These are phyloP conservation scores for Penicillium robsamsonii DNA, from an alignment of 495 filamentous ascomycete species.

Conservation along the genomic window DNA sequence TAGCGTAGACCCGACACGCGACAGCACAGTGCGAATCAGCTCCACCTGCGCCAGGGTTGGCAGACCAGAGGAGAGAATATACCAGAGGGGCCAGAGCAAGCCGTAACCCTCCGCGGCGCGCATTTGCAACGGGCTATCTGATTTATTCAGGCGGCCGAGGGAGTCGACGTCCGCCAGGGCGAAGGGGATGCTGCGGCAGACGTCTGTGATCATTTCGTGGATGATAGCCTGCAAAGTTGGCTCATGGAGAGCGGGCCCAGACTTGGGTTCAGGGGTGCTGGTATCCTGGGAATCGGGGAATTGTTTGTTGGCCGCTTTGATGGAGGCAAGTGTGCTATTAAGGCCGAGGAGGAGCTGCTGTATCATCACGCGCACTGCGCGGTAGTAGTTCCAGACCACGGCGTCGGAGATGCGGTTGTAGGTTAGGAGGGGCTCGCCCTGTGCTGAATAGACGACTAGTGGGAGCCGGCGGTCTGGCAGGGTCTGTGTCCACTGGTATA, in stretches of 20 bases:
- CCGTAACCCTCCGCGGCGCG: conserved; percentile 38
- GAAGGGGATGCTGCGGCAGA: conserved; percentile 44
- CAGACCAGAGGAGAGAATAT: conserved; percentile 36
- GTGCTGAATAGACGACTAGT: conserved; percentile 32
- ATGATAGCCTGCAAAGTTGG: conserved; percentile 18
- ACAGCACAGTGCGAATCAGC: conserved; percentile 31
- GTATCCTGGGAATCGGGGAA: background rate
- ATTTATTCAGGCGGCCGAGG: conserved; percentile 28
- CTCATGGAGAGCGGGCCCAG: conserved; percentile 14
- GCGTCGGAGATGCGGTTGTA: conserved; percentile 33
- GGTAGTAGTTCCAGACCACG: conserved; percentile 43
- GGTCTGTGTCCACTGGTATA: conserved; percentile 36
- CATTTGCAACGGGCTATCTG: conserved; percentile 17
- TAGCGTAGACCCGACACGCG: conserved; percentile 30
- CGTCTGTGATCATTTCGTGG: conserved; percentile 41
- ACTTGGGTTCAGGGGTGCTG: background rate
- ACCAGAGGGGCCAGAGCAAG: conserved; percentile 47
- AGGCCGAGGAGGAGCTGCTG: conserved; percentile 35
- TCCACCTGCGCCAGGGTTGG: conserved; percentile 33
- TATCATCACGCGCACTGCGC: conserved; percentile 38
- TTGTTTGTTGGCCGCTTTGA: conserved; percentile 10
- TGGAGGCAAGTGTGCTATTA: conserved; percentile 21
- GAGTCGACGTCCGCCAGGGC: conserved; percentile 38
- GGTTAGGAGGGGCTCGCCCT: conserved; percentile 37
- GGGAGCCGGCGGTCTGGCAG: conserved; percentile 42